Conservation (phyloP, 108 stramenopile genomes). For the Discostella pseudostelligera region DNA sequence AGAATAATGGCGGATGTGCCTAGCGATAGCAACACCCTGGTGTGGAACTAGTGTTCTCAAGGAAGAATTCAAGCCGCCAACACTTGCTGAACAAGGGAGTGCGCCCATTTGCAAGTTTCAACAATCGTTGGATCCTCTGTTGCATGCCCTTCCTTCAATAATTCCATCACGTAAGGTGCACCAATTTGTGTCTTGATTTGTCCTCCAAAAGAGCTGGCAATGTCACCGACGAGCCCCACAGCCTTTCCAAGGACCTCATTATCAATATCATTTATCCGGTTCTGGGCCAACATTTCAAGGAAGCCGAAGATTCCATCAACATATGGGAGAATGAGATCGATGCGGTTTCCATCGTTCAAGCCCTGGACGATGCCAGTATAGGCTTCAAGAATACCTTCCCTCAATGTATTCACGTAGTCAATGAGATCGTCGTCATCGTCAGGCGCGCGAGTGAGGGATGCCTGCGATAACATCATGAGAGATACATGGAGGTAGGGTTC, state of each 20-base stretch:
- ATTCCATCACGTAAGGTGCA: conserved; percentile 60
- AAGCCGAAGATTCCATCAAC: conserved; percentile 65
- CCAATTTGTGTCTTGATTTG: conserved; percentile 61
- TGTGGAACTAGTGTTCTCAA: no score
- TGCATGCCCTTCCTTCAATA: conserved; percentile 59
- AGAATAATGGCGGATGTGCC: neutral
- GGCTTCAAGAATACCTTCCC: conserved; percentile 92
- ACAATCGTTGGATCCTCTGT: conserved; percentile 57
- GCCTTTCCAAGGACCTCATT: conserved; percentile 78
- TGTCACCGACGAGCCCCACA: conserved; percentile 79
- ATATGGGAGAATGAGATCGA: conserved; percentile 59
- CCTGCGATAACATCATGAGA: conserved; percentile 89
- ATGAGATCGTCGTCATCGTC: conserved; percentile 96
- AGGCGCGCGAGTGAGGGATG: conserved; percentile 73
- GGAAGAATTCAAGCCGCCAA: conserved; percentile 23
- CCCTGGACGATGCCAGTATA: conserved; percentile 96
- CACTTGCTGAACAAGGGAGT: conserved; percentile 40
- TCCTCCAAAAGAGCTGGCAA: conserved; percentile 61
- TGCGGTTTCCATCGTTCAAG: conserved; percentile 68
- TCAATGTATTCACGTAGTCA: conserved; percentile 89
- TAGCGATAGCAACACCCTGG: neutral
- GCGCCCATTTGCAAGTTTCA: conserved; percentile 68
- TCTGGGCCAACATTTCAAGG: conserved; percentile 60
- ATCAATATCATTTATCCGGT: conserved; percentile 60
- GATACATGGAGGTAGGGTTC: conserved; percentile 89